Base-by-base conservation (phyloP, 306 rosid species). In the Phaseolus lunatus region DNA sequence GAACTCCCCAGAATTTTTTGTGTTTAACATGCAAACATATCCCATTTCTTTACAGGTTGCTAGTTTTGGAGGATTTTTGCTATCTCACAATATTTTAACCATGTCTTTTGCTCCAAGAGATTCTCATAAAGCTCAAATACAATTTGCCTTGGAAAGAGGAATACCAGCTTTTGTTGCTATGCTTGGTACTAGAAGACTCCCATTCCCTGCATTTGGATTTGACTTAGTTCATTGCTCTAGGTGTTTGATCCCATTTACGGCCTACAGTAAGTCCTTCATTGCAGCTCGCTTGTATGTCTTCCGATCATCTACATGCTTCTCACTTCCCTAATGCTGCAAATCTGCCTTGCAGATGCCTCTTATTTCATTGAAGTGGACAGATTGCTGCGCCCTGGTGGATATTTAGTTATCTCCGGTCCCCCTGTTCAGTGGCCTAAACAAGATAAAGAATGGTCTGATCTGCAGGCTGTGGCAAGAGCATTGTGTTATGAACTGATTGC, bases 81-180 rank as follows among this genome's bases (percentile, higher is more conserved):
- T 95, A 56, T 35, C 92, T 67, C 83, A 90, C 61, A 84, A 90
- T 50, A 92, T 95, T 82, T 69, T 92, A 61, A 85, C 97, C 3
- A 64, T 95, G 86, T 95, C 97, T 20, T 92, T 95, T 84, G 98
- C 98, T 81, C 98, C 98, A 82, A 89, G 98, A 86, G 98, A 95
- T 81, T 95, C 98, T 1, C 98, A 95, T 85, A 95, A 95, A 87
- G 53, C 98, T 76, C 98, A 95, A 82, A 95, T 95, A 78, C 97
- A 95, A 64, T 95, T 95, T 92, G 98, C 97, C 5, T 78, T 92
- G 50, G 98, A 95, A 87, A 88, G 98, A 89, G 98, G 98, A 70
- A 54, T 95, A 80, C 97, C 98, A 5, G 98, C 98, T 76, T 88
- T 95, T 69, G 94, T 89, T 78, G 97, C 97, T 72, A 95, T 95